Conservation (phyloP, 1,284 basidiomycete species). For the Neolentinus lepideus region DNA sequence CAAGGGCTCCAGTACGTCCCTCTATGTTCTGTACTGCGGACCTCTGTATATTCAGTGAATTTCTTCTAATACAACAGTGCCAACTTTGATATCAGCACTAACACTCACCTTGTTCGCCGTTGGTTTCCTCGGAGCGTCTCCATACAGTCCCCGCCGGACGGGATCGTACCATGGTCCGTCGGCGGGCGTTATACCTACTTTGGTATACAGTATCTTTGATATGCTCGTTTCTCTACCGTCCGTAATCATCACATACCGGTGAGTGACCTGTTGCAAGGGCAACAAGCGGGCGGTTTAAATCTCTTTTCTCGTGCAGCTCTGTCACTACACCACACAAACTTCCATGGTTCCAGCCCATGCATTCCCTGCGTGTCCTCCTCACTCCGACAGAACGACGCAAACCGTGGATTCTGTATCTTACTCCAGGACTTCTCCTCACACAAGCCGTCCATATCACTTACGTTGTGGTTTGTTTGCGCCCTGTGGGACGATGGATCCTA, state of each 20-base stretch:
- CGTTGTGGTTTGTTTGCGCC: constrained; percentile 60
- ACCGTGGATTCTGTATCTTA: constrained; percentile 79
- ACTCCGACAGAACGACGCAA: constrained; percentile 77
- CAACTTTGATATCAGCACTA: constrained; percentile 58
- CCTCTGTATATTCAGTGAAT: constrained; percentile 6
- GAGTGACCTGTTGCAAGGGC: constrained; percentile 13
- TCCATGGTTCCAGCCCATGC: constrained; percentile 53
- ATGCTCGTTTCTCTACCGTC: constrained; percentile 78
- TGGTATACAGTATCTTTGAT: constrained; percentile 56
- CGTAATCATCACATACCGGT: constrained; percentile 77
- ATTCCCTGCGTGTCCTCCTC: constrained; percentile 67
- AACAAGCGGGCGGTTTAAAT: background rate
- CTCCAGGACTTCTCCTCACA: constrained; percentile 73
- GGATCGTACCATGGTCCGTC: constrained; percentile 67
- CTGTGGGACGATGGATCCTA: constrained; percentile 59
- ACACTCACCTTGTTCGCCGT: constrained; percentile 52
- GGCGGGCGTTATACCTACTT: constrained; percentile 56
- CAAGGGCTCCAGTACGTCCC: constrained; percentile 71
- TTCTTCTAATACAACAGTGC: constrained; percentile 41
- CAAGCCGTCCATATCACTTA: constrained; percentile 64
- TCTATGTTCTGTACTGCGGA: background rate
- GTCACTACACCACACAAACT: constrained; percentile 85
- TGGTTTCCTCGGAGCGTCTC: constrained; percentile 40
- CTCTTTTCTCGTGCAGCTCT: constrained; percentile 37
- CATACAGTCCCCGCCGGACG: constrained; percentile 43